Evolutionary conservation across 176 grass and related monocot genomes (phyloP).

Genomic region (Avena sativa): DNA sequence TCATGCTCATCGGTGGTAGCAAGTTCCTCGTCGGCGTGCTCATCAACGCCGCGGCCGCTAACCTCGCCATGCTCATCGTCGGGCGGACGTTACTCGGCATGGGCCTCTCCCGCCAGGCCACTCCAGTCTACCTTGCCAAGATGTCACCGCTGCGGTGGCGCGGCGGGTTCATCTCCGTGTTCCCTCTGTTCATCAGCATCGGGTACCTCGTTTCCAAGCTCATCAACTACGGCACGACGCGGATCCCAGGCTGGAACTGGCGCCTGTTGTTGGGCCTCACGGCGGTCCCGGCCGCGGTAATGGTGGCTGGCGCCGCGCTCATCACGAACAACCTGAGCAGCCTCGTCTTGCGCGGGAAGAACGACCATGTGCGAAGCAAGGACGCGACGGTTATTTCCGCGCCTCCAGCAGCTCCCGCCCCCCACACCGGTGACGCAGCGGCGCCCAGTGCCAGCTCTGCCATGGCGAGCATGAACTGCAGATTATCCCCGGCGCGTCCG

Average conservation of each 20-base stretch:
- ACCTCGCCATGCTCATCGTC: background rate
- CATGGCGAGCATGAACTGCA: no score
- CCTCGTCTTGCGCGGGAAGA: slow-evolving; percentile 75
- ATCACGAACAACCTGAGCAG: slow-evolving; percentile 89
- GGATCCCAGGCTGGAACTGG: slow-evolving; percentile 74
- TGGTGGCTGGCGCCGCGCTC: slow-evolving; percentile 56
- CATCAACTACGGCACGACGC: slow-evolving; percentile 85
- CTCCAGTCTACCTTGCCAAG: slow-evolving; percentile 68
- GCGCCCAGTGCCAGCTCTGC: no score
- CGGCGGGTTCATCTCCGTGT: slow-evolving; percentile 63
- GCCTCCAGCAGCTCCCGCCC: no score
- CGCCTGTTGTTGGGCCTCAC: slow-evolving; percentile 91
- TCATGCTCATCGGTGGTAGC: background rate
- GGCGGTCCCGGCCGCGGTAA: slow-evolving; percentile 54
- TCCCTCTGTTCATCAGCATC: slow-evolving; percentile 68
- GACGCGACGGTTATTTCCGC: background rate
- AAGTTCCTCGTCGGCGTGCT: slow-evolving; percentile 40
- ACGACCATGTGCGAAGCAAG: slow-evolving; percentile 68
- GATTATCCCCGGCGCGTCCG: no score
- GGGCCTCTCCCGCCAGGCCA: slow-evolving; percentile 33
- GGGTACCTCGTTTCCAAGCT: slow-evolving; percentile 65
- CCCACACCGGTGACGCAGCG: no score
- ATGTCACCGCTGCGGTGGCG: slow-evolving; percentile 63
- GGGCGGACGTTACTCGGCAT: no score
- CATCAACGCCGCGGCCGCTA: slow-evolving; percentile 59